These are phyloP conservation scores for Cordyceps farinosa DNA, from an alignment of 2,329 filamentous ascomycete genomes.

Conservation along the genomic window DNA sequence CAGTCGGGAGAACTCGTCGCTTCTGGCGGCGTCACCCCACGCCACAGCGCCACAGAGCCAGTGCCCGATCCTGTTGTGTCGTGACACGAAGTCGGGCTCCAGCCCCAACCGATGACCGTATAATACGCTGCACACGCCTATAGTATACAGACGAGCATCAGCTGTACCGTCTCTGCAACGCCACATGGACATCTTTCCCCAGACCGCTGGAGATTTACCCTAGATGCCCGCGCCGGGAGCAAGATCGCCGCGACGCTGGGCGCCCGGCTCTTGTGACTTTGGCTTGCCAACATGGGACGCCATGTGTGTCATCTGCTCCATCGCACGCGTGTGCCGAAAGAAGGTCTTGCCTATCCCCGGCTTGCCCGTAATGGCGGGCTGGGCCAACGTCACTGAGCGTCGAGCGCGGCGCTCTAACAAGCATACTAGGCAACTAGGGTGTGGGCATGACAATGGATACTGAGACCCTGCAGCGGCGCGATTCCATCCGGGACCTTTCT, in stretches of 20 bases:
- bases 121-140: not conserved
- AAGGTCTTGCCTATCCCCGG: slow-evolving; percentile 7
- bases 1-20: not conserved
- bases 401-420: not conserved
- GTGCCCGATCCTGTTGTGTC: not conserved
- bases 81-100: not conserved
- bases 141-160: not conserved
- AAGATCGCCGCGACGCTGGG: not conserved
- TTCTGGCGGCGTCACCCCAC: not conserved
- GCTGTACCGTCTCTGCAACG: not conserved
- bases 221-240: not conserved
- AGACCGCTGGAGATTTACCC: not conserved
- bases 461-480: not conserved
- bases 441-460: not conserved
- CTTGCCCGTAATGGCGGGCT: not conserved
- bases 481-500: not conserved
- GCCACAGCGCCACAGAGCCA: not conserved
- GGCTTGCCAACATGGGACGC: not conserved
- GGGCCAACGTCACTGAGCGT: slow-evolving; percentile 16
- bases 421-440: not conserved
- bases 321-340: not conserved
- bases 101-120: not conserved
- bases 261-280: slow-evolving; percentile 4
- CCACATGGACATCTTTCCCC: slow-evolving; percentile 6
- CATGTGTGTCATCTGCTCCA: not conserved